Percentiles rank a stretch among this genome's conserved stretches.
These are phyloP conservation scores for Pulveroboletus sp. DNA, from an alignment of 768 basidiomycete genomes.

Conservation along the genomic window DNA sequence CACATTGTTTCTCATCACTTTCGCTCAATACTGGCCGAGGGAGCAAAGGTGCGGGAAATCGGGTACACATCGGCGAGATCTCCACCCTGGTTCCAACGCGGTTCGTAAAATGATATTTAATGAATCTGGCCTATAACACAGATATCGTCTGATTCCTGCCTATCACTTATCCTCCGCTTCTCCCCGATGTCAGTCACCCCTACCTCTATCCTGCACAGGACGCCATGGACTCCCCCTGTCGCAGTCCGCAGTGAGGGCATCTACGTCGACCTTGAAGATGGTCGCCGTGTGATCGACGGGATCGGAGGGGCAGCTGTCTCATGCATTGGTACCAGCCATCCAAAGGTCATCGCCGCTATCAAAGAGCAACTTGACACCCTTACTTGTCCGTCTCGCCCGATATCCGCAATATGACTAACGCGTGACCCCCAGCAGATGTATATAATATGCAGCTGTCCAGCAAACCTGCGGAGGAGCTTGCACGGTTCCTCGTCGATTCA, in stretches of 20 bases:
- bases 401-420: neutral
- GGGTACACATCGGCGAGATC: neutral
- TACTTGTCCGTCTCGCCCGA: conserved; percentile 49
- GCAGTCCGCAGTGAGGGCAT: conserved; percentile 63
- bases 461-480: conserved; percentile 76
- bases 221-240: conserved; percentile 69
- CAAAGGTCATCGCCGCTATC: conserved; percentile 64
- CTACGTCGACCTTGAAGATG: conserved; percentile 69
- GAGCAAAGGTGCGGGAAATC: neutral
- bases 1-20: too few relatives aligned
- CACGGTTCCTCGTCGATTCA: conserved; percentile 55
- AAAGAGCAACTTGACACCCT: conserved; percentile 78
- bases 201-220: conserved; percentile 56
- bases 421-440: conserved; percentile 50
- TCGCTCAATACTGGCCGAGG: too few relatives aligned
- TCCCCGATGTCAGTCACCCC: conserved; percentile 15
- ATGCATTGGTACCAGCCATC: conserved; percentile 72
- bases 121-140: neutral
- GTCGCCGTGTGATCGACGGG: conserved; percentile 65
- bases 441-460: conserved; percentile 85
- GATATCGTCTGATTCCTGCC: neutral
- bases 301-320: conserved; percentile 84
- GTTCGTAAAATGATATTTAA: neutral
- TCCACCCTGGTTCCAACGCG: neutral
- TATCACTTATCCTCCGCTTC: neutral